Conservation (phyloP, 352 stramenopile species). For the Phytophthora multivora region DNA sequence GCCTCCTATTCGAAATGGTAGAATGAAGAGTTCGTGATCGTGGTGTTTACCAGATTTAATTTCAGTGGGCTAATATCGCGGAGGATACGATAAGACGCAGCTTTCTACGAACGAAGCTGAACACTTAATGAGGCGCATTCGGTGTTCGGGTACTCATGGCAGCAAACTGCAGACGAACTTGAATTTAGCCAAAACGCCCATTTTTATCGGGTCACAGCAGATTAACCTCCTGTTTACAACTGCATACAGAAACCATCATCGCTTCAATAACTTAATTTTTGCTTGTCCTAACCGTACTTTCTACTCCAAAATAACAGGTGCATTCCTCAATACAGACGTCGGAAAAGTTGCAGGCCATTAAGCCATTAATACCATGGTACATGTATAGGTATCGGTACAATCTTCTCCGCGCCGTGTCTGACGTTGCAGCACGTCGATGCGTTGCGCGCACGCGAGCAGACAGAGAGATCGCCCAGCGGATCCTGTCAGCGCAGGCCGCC, state of each 20-base stretch:
- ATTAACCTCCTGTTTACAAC: not conserved
- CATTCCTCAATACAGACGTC: constrained; percentile 8
- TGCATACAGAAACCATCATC: not conserved
- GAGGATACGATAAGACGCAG: not conserved
- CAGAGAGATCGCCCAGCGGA: not conserved
- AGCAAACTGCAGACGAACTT: not conserved
- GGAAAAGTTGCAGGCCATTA: not conserved
- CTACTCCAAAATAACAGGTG: constrained; percentile 4
- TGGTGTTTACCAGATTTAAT: not conserved
- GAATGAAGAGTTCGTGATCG: too few species aligned
- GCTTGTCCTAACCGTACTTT: not conserved
- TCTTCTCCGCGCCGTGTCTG: not conserved
- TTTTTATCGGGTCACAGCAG: not conserved
- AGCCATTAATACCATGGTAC: too few species aligned
- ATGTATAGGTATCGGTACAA: too few species aligned
- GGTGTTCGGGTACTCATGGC: constrained; percentile 3
- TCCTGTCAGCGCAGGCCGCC: not conserved
- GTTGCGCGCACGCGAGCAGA: not conserved
- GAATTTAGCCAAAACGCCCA: not conserved
- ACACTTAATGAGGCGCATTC: constrained; percentile 4
- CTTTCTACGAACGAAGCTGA: constrained; percentile 1
- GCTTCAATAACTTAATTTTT: not conserved
- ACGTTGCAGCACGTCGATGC: constrained; percentile 1
- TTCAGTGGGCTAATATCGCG: not conserved
- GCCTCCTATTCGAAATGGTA: too few species aligned